Evolutionary conservation across 2,329 filamentous ascomycete genomes (phyloP).

Genomic region (Lasiodiplodia citricola): DNA sequence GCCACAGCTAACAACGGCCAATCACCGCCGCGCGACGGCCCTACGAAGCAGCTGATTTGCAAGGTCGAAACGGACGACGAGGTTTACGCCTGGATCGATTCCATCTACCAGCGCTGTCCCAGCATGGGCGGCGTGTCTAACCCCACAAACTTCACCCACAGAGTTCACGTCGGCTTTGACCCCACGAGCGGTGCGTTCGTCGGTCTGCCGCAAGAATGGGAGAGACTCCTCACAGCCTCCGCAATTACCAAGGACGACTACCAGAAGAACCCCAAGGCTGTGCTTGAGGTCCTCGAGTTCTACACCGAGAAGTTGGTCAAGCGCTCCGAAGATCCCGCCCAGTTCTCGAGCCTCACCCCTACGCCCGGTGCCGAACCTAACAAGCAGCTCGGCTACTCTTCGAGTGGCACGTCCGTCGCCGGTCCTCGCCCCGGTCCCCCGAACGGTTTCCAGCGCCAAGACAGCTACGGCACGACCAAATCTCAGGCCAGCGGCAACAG

Average conservation of each 20-base stretch:
- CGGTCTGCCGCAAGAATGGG: slow-evolving; percentile 94
- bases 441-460: slow-evolving; percentile 48
- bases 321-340: slow-evolving; percentile 71
- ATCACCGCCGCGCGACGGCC: slow-evolving; percentile 79
- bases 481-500: slow-evolving; percentile 33
- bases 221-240: slow-evolving; percentile 91
- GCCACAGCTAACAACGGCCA: slow-evolving; percentile 62
- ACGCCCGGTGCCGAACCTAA: slow-evolving; percentile 63
- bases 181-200: slow-evolving; percentile 94
- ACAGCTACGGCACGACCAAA: slow-evolving; percentile 49
- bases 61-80: slow-evolving; percentile 96
- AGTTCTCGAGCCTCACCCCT: slow-evolving; percentile 71
- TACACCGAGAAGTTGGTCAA: slow-evolving; percentile 81
- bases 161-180: slow-evolving; percentile 97
- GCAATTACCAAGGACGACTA: slow-evolving; percentile 99
- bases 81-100: slow-evolving; percentile 98
- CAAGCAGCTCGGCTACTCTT: slow-evolving; percentile 54
- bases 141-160: slow-evolving; percentile 96
- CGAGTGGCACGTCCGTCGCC: slow-evolving; percentile 52
- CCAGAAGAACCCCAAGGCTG: slow-evolving; percentile 81
- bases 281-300: slow-evolving; percentile 80
- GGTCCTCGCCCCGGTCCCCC: slow-evolving; percentile 55
- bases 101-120: slow-evolving; percentile 94
- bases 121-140: slow-evolving; percentile 98
- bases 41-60: slow-evolving; percentile 84